Conservation (phyloP, 805 yeast genomes). For the Kuraishia molischiana region DNA sequence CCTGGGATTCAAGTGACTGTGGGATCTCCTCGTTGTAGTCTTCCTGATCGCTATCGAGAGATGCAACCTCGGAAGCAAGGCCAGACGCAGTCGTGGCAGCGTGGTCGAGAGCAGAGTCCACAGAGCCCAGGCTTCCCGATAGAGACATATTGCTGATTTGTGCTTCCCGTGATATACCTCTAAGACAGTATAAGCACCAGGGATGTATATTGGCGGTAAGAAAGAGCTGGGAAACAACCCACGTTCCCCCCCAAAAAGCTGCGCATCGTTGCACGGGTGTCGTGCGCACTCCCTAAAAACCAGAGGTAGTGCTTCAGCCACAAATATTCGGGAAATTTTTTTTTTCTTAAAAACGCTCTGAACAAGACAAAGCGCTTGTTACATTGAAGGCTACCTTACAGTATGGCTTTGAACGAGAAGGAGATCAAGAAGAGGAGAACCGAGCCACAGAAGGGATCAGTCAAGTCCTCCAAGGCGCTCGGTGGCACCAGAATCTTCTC, state of each 20-base stretch:
- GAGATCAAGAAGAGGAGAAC: not conserved
- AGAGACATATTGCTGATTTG: not conserved
- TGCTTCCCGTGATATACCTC: no score
- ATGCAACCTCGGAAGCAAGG: not conserved
- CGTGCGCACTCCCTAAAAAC: not conserved
- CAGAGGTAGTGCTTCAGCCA: no score
- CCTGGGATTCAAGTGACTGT: constrained; percentile 20
- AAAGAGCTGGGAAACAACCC: no score
- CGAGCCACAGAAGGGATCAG: not conserved
- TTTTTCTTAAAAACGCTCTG: no score
- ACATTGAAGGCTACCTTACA: no score
- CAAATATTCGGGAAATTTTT: no score
- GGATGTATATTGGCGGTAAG: no score
- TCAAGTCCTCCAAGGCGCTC: not conserved
- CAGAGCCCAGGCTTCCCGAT: not conserved
- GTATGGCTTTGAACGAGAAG: not conserved
- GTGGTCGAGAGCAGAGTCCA: not conserved
- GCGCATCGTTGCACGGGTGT: no score
- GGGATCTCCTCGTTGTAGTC: not conserved
- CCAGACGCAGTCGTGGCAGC: not conserved
- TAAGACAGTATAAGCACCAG: no score
- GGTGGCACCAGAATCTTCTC: constrained; percentile 55
- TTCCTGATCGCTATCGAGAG: not conserved
- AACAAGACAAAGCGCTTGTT: no score
- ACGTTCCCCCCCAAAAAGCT: no score